Percentiles rank a stretch among this genome's conserved stretches.
These are phyloP conservation scores for Wakefieldia striispora DNA, from an alignment of 768 basidiomycete species.

Conservation along the genomic window DNA sequence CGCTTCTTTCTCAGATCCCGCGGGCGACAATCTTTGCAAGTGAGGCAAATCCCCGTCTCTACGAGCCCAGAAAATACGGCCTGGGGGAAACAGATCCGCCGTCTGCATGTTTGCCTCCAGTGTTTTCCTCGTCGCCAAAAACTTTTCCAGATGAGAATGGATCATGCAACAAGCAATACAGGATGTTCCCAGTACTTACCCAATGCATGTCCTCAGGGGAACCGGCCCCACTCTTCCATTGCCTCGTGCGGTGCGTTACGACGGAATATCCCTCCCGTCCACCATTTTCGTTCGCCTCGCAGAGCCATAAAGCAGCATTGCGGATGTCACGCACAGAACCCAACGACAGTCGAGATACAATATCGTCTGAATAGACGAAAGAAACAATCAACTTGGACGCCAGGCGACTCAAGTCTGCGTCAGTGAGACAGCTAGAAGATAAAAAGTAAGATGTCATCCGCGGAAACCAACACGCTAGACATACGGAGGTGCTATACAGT, in stretches of 20 bases:
- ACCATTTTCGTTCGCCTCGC: conserved; percentile 55
- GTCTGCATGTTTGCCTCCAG: conserved; percentile 82
- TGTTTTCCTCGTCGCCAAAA: conserved; percentile 77
- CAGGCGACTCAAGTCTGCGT: conserved; percentile 56
- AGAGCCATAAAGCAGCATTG: conserved; percentile 77
- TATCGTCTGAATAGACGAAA: conserved; percentile 80
- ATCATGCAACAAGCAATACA: not conserved
- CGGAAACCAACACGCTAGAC: conserved; percentile 24
- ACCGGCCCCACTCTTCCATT: conserved; percentile 63
- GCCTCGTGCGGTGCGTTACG: conserved; percentile 47
- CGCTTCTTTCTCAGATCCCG: conserved; percentile 22
- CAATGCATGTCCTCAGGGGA: conserved; percentile 47
- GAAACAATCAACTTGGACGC: conserved; percentile 67
- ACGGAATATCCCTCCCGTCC: conserved; percentile 39
- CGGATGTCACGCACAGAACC: conserved; percentile 75
- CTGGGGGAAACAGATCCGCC: conserved; percentile 72
- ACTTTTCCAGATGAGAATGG: conserved; percentile 40
- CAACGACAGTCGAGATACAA: conserved; percentile 74
- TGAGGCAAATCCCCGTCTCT: conserved; percentile 69
- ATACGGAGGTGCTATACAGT: conserved; percentile 79
- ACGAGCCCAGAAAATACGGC: conserved; percentile 76
- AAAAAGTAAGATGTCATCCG: not conserved
- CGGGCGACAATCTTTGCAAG: conserved; percentile 31
- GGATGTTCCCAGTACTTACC: too few species aligned
- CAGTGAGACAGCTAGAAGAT: conserved; percentile 53